phyloP scores from a whole-genome alignment of 2,329 filamentous ascomycete genomes.

The Xylaria sp. region DNA sequence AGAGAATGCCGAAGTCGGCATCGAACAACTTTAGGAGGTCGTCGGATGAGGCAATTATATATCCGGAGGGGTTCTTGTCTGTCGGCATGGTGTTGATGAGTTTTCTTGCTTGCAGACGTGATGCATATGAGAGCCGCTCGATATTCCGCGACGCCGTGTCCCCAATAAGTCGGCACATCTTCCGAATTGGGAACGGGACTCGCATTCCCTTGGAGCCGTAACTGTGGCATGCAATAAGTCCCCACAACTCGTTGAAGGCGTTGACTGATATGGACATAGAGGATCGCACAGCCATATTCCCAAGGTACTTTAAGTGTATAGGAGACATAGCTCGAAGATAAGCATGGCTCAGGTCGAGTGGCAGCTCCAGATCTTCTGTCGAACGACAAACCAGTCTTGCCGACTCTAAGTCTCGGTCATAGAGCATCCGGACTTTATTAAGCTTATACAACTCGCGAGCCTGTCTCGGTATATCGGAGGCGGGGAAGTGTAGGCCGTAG shows the following conservation, averaged over 20 bases:
- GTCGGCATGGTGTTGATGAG: constrained; percentile 85
- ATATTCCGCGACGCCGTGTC: constrained; percentile 87
- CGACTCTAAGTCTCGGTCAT: constrained; percentile 80
- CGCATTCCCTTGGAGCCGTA: constrained; percentile 80
- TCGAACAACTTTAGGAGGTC: constrained; percentile 83
- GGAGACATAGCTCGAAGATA: constrained; percentile 90
- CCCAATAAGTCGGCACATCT: constrained; percentile 87
- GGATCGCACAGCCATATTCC: constrained; percentile 87
- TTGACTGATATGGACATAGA: constrained; percentile 96
- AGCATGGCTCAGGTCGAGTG: constrained; percentile 80
- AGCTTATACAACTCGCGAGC: constrained; percentile 86
- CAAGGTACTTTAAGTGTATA: constrained; percentile 84
- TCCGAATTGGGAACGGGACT: constrained; percentile 88
- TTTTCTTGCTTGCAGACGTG: constrained; percentile 81
- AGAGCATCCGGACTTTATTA: constrained; percentile 86
- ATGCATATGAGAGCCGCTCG: constrained; percentile 83
- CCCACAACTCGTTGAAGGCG: constrained; percentile 84
- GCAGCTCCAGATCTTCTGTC: constrained; percentile 70
- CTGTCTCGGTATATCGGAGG: constrained; percentile 83
- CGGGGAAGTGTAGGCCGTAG: constrained; percentile 86
- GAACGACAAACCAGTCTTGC: constrained; percentile 81
- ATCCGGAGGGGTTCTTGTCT: constrained; percentile 80
- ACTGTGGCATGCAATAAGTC: constrained; percentile 81
- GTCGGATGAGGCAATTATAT: constrained; percentile 87
- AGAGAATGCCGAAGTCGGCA: constrained; percentile 83